A percentile compares a stretch with the other conserved stretches of the same genome.
Conservation (phyloP, 352 stramenopile species). For the Globisporangium radiosum region DNA sequence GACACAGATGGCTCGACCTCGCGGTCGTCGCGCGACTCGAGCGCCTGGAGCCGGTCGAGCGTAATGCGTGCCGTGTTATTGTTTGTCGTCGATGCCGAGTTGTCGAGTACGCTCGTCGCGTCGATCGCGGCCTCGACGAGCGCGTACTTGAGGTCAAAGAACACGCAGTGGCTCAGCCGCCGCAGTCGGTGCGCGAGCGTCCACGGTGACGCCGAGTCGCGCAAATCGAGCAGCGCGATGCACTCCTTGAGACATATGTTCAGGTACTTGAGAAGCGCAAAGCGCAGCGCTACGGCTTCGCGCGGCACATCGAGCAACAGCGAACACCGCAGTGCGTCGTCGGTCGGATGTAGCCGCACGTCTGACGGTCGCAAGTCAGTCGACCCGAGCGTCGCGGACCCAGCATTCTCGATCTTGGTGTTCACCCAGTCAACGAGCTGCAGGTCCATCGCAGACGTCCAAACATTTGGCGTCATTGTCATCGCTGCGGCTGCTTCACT, state of each 20-base stretch:
- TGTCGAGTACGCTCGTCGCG: conserved; percentile 47
- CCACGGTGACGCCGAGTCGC: conserved; percentile 63
- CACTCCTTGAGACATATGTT: conserved; percentile 67
- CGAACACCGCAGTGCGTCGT: conserved; percentile 71
- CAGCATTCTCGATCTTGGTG: conserved; percentile 49
- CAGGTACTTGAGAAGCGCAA: conserved; percentile 77
- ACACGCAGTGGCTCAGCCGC: conserved; percentile 77
- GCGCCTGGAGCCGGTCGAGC: conserved; percentile 74
- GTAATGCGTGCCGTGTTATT: conserved; percentile 79
- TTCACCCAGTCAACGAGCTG: conserved; percentile 88
- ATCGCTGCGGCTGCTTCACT: not conserved
- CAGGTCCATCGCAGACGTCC: conserved; percentile 68
- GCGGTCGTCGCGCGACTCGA: conserved; percentile 83
- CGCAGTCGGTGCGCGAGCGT: conserved; percentile 68
- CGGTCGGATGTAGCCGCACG: conserved; percentile 57
- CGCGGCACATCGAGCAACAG: conserved; percentile 47
- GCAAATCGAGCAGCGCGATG: conserved; percentile 69
- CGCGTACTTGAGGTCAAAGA: conserved; percentile 80
- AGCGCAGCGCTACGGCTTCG: conserved; percentile 64
- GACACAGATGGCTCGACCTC: conserved; percentile 84
- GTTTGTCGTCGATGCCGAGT: conserved; percentile 26
- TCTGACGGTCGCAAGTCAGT: conserved; percentile 66
- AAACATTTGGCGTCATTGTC: conserved; percentile 11
- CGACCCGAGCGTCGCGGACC: conserved; percentile 24
- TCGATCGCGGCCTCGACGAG: conserved; percentile 80